These are phyloP conservation scores for Aureobasidium sp. DNA, from an alignment of 2,329 filamentous ascomycete genomes.

Conservation along the genomic window DNA sequence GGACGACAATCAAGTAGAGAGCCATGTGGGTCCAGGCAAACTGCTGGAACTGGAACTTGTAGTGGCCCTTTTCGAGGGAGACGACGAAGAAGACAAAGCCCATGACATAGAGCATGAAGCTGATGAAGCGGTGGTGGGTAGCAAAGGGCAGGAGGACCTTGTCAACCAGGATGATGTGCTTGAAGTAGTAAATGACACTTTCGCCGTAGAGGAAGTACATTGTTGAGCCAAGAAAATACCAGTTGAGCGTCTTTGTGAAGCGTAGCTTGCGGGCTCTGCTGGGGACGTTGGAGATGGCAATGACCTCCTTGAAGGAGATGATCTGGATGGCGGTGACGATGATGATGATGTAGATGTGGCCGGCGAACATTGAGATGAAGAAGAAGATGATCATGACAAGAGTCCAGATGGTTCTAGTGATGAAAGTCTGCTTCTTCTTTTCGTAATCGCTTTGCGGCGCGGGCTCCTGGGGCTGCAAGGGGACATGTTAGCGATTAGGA, in stretches of 20 bases:
- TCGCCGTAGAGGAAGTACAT: constrained; percentile 99
- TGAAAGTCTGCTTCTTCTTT: constrained; percentile 98
- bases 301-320: constrained; percentile 97
- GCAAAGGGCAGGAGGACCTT: constrained; percentile 86
- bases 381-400: constrained; percentile 94
- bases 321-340: constrained; percentile 92
- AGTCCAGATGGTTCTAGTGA: constrained; percentile 94
- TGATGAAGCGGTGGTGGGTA: constrained; percentile 97
- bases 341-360: constrained; percentile 93
- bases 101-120: constrained; percentile 95
- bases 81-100: constrained; percentile 98
- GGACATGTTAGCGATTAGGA: neutral
- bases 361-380: constrained; percentile 86
- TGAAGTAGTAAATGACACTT: constrained; percentile 99
- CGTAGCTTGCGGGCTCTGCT: constrained; percentile 82
- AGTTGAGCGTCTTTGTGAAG: constrained; percentile 94
- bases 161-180: constrained; percentile 94
- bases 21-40: constrained; percentile 99
- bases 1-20: constrained; percentile 91
- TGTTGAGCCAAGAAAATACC: constrained; percentile 97
- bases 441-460: constrained; percentile 66
- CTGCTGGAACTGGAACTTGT: constrained; percentile 97
- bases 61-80: constrained; percentile 89
- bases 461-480: constrained; percentile 11
- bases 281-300: constrained; percentile 91